Percentiles rank a stretch among this genome's conserved stretches.
phyloP scores from a whole-genome alignment of 345 rosid genomes.

The Sisymbrium irio region DNA sequence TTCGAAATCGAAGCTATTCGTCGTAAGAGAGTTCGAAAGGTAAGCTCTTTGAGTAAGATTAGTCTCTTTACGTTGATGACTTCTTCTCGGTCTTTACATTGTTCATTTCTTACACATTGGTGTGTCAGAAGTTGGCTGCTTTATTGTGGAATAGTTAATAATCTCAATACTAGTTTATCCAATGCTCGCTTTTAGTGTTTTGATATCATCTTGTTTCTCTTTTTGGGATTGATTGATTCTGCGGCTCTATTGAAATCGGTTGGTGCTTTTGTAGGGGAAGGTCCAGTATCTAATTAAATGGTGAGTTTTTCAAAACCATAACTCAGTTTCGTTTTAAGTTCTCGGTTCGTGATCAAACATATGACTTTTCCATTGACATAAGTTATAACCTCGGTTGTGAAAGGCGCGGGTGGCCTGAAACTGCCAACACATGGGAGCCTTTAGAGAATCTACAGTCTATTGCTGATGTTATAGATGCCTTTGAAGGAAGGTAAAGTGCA shows the following conservation, averaged over 20 bases:
- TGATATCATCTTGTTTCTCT: background rate
- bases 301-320: conserved; percentile 44
- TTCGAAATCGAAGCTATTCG: conserved; percentile 97
- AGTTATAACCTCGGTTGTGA: conserved; percentile 25
- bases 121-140: conserved; percentile 10
- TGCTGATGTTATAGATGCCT: conserved; percentile 88
- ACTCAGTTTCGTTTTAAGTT: background rate
- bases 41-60: conserved; percentile 30
- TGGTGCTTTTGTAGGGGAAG: conserved; percentile 60
- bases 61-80: background rate
- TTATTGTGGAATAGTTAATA: background rate
- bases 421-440: conserved; percentile 98
- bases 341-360: background rate
- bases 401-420: conserved; percentile 99
- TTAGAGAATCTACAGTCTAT: conserved; percentile 87
- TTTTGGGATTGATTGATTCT: conserved; percentile 3
- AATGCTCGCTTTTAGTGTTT: conserved; percentile 17
- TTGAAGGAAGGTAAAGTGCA: conserved; percentile 76
- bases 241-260: background rate
- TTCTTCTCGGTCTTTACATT: background rate
- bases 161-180: background rate
- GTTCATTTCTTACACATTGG: conserved; percentile 10
- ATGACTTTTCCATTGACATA: conserved; percentile 20
- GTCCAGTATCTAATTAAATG: conserved; percentile 97
- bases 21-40: conserved; percentile 87